phyloP scores from a whole-genome alignment of 164 flowering plant genomes.

The Taxillus chinensis region DNA sequence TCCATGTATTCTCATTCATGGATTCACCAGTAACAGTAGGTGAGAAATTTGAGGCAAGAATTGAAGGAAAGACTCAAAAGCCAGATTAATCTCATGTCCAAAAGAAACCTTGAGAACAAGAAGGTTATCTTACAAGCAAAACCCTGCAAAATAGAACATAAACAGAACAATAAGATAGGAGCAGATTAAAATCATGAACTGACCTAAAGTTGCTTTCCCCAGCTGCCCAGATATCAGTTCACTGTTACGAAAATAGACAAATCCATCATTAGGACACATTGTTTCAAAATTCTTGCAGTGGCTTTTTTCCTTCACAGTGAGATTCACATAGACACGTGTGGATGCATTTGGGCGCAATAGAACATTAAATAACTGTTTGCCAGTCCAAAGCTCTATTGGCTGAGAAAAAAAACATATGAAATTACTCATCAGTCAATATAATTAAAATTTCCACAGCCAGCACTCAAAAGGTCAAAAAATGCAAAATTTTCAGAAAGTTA shows the following conservation, averaged over 20 bases:
- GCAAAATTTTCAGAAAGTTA: too few relatives aligned
- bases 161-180: background rate
- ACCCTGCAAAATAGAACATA: background rate
- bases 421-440: background rate
- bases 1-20: too few relatives aligned
- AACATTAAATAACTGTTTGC: conserved; percentile 82
- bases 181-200: conserved; percentile 7
- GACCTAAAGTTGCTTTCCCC: conserved; percentile 94
- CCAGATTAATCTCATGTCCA: too few relatives aligned
- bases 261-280: conserved; percentile 93
- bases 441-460: too few relatives aligned
- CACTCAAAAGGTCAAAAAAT: too few relatives aligned
- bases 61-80: too few relatives aligned
- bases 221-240: conserved; percentile 88
- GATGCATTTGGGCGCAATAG: conserved; percentile 71
- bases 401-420: conserved; percentile 23
- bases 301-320: conserved; percentile 58
- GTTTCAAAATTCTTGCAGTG: conserved; percentile 43
- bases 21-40: too few relatives aligned
- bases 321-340: conserved; percentile 72
- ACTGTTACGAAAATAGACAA: conserved; percentile 85
- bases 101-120: too few relatives aligned
- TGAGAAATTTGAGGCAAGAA: too few relatives aligned
- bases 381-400: conserved; percentile 98
- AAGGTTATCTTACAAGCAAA: background rate